These are phyloP conservation scores for Stachybotrys chlorohalonatus DNA, from an alignment of 2,329 filamentous ascomycete genomes.

Conservation along the genomic window DNA sequence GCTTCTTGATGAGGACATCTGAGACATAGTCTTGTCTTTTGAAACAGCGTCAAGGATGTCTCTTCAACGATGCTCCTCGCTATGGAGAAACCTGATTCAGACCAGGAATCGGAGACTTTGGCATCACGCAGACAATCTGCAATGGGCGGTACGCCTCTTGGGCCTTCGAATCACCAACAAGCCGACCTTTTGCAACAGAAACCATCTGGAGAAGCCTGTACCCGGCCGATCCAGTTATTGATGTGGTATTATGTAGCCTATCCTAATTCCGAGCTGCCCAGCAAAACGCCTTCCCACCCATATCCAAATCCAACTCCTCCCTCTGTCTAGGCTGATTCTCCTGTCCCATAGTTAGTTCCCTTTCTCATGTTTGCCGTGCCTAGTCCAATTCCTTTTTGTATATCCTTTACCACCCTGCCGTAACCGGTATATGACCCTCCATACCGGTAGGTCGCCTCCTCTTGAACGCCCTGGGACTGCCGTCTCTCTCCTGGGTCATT, in stretches of 20 bases:
- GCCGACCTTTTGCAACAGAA: too few relatives aligned
- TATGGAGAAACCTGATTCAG: too few relatives aligned
- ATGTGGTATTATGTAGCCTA: constrained; percentile 1
- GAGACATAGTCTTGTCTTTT: not conserved
- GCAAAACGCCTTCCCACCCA: not conserved
- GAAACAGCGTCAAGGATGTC: not conserved
- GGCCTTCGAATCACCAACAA: too few relatives aligned
- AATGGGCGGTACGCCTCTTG: too few relatives aligned
- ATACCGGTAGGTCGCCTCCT: constrained; percentile 23
- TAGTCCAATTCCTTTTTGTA: not conserved
- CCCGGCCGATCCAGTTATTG: not conserved
- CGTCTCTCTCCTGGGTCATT: constrained; percentile 17
- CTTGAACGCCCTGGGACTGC: constrained; percentile 27
- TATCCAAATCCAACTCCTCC: not conserved
- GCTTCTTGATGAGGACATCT: not conserved
- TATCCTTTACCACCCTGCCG: constrained; percentile 18
- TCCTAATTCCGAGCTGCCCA: too few relatives aligned
- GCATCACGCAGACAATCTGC: too few relatives aligned
- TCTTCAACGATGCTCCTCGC: not conserved
- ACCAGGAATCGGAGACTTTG: too few relatives aligned
- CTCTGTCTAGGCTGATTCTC: not conserved
- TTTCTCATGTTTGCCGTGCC: not conserved
- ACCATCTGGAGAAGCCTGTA: too few relatives aligned
- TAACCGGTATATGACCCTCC: constrained; percentile 21
- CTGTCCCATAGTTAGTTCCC: not conserved